phyloP scores from a whole-genome alignment of 495 filamentous ascomycete species.

The Trichodelitschia bisporula region DNA sequence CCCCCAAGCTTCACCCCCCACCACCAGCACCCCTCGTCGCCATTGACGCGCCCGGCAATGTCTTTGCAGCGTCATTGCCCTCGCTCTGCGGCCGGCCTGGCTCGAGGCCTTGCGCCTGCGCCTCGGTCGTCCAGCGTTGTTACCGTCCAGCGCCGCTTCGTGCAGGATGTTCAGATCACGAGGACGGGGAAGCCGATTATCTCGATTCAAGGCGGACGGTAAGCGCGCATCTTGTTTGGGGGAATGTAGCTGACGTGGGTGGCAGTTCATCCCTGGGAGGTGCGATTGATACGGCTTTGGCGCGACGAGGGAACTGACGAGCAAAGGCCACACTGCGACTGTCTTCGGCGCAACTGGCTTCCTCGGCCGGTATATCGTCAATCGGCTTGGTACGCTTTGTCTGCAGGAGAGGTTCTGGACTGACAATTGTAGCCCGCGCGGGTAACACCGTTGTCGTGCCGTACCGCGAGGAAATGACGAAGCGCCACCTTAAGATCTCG shows the following conservation, averaged over 20 bases:
- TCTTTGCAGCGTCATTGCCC: too few relatives aligned
- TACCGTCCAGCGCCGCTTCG: slow-evolving; percentile 5
- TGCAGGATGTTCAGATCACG: slow-evolving; percentile 18
- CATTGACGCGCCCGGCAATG: too few relatives aligned
- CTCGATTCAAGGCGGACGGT: slow-evolving; percentile 17
- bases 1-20: too few relatives aligned
- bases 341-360: slow-evolving; percentile 96
- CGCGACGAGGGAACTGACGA: slow-evolving; percentile 2
- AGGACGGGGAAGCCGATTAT: slow-evolving; percentile 19
- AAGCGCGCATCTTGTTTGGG: slow-evolving; percentile 6
- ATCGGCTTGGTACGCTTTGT: slow-evolving; percentile 50
- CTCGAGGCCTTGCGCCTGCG: too few relatives aligned
- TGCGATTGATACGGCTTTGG: slow-evolving; percentile 19
- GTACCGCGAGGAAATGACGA: slow-evolving; percentile 91
- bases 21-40: too few relatives aligned
- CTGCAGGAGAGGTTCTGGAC: neutral
- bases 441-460: slow-evolving; percentile 88
- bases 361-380: slow-evolving; percentile 92
- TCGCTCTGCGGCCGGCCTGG: too few relatives aligned
- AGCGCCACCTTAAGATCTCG: slow-evolving; percentile 83
- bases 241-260: slow-evolving; percentile 1
- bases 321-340: slow-evolving; percentile 68
- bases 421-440: slow-evolving; percentile 34
- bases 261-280: slow-evolving; percentile 61
- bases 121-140: too few relatives aligned